phyloP scores from a whole-genome alignment of 2,329 filamentous ascomycete genomes.

The Fusarium agapanthi region DNA sequence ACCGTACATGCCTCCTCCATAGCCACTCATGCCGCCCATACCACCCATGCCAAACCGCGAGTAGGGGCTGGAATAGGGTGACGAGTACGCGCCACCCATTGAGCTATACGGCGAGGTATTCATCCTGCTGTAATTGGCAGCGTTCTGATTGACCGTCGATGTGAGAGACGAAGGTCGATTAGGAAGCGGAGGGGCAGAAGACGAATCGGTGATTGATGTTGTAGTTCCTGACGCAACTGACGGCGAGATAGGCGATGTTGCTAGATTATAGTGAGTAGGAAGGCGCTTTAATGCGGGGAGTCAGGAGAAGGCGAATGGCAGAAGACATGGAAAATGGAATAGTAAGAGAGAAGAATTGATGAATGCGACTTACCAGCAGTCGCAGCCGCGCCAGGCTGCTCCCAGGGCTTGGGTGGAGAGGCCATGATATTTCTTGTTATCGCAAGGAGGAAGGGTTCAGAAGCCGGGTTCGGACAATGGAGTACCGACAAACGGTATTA shows the following conservation, averaged over 20 bases:
- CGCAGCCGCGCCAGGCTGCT: conserved; percentile 74
- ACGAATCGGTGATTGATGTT: conserved; percentile 47
- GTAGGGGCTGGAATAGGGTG: conserved; percentile 54
- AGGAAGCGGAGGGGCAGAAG: conserved; percentile 75
- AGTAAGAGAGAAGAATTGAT: neutral
- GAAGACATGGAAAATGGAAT: neutral
- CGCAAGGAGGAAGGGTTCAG: conserved; percentile 7
- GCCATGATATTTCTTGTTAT: conserved; percentile 56
- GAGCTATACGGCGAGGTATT: conserved; percentile 62
- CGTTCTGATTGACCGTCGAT: conserved; percentile 85
- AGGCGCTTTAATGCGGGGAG: conserved; percentile 32
- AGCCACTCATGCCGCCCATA: conserved; percentile 11
- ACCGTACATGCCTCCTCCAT: conserved; percentile 39
- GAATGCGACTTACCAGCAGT: conserved; percentile 57
- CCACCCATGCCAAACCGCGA: conserved; percentile 51
- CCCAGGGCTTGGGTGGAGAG: conserved; percentile 98
- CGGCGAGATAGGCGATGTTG: conserved; percentile 54
- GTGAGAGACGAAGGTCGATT: conserved; percentile 81
- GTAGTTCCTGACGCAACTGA: conserved; percentile 53
- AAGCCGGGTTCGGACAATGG: conserved; percentile 8
- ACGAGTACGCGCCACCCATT: conserved; percentile 54
- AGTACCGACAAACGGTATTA: conserved; percentile 11
- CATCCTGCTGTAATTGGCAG: conserved; percentile 78
- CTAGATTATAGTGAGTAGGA: conserved; percentile 35
- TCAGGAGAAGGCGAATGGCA: neutral